Base-by-base conservation (phyloP, 305 asterid species). In the Fraxinus velutina region DNA sequence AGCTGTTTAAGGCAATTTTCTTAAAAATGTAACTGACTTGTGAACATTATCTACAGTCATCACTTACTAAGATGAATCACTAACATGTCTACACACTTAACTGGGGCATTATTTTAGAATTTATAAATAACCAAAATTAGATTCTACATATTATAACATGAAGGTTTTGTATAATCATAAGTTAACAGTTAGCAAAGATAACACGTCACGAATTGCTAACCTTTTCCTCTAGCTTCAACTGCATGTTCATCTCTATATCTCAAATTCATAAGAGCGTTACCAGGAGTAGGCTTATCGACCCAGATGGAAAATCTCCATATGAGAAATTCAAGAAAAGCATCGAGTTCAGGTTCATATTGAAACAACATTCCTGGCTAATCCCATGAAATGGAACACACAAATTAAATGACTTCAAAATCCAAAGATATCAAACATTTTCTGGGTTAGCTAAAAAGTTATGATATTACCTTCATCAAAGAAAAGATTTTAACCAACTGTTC, bases 231-330 rank as follows among this genome's bases (percentile, higher is more conserved):
- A 50, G 88, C 87, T 87, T 89, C 98, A 84, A 87, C 81, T 19
- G 98, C 96, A 22, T 91, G 94, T 78, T 95, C 97, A 83, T 95
- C 98, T 86, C 96, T 90, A 81, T 92, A 95, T 82, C 96, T 87
- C 86, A 90, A 84, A 85, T 92, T 92, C 95, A 94, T 90, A 86
- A 94, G 92, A 79, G 93, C 92, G 52, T 91, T 95, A 50, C 97
- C 99, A 64, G 96, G 97, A n/a, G 97, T 95, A 83, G 98, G 98
- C 87, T 93, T 91, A 85, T 95, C 94, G 36, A 93, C 97, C 97
- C 98, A 90, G 60, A 95, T 90, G 73, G 97, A 95, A 87, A 93
- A 92, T 60, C 93, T 78, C 97, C 97, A 92, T 75, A 93, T 92
- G 36, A 93, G 93, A 87, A 93, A 93, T 76, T 95, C 98, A 74